phyloP scores from a whole-genome alignment of 1,284 basidiomycete species.

The Bondarzewia mesenterica region DNA sequence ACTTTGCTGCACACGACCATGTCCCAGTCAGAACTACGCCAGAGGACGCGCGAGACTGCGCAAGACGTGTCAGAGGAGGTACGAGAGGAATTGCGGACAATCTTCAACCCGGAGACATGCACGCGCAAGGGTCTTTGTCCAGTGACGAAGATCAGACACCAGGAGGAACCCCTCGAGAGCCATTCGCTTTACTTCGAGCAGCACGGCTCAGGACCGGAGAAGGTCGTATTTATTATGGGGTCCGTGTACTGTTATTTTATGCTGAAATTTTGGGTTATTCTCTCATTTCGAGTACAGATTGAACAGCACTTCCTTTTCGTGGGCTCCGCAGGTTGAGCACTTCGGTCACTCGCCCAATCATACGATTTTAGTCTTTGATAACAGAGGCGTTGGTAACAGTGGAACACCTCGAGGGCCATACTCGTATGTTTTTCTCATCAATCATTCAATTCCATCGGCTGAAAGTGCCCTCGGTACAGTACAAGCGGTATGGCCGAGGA shows the following conservation, averaged over 20 bases:
- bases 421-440: conserved; percentile 24
- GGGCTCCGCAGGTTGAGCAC: conserved; percentile 52
- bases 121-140: conserved; percentile 65
- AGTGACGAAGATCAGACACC: conserved; percentile 46
- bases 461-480: conserved; percentile 32
- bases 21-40: background rate
- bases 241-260: conserved; percentile 11
- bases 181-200: conserved; percentile 74
- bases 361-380: conserved; percentile 77
- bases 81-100: conserved; percentile 22
- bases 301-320: conserved; percentile 56
- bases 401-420: conserved; percentile 67
- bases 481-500: conserved; percentile 80
- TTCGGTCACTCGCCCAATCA: conserved; percentile 44
- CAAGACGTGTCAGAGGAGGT: background rate
- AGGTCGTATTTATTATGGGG: conserved; percentile 70
- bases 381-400: conserved; percentile 80
- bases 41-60: background rate
- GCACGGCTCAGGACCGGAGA: conserved; percentile 58
- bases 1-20: background rate
- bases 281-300: conserved; percentile 26
- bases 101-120: conserved; percentile 52
- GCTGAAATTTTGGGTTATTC: background rate
- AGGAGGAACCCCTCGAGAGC: conserved; percentile 44
- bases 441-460: background rate